A percentile compares a stretch with the other conserved stretches of the same genome.
Conservation (phyloP, 2,329 filamentous ascomycete species). For the Colletotrichum scovillei region DNA sequence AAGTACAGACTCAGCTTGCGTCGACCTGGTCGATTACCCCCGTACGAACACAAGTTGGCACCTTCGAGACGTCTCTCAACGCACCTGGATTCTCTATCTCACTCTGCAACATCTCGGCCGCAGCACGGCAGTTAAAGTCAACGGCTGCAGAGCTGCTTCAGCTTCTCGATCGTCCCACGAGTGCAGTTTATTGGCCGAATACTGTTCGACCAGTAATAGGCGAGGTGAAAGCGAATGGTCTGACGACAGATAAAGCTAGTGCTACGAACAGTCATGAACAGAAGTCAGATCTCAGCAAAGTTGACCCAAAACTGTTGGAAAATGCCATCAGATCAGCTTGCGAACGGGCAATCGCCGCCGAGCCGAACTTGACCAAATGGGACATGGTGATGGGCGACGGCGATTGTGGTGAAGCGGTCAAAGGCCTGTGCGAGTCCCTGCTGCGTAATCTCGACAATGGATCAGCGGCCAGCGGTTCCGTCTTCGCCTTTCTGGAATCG, state of each 20-base stretch:
- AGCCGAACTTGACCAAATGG: slow-evolving; percentile 46
- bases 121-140: slow-evolving; percentile 41
- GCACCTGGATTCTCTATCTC: slow-evolving; percentile 67
- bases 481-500: slow-evolving; percentile 43
- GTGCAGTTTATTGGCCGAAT: slow-evolving; percentile 62
- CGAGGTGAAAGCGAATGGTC: background rate
- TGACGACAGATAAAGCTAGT: background rate
- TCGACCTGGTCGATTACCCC: slow-evolving; percentile 60
- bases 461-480: slow-evolving; percentile 43
- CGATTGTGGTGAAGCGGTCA: slow-evolving; percentile 44
- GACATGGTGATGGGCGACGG: slow-evolving; percentile 50
- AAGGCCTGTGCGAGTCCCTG: slow-evolving; percentile 43
- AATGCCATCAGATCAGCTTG: slow-evolving; percentile 42
- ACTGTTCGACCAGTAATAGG: slow-evolving; percentile 10
- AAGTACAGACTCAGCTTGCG: slow-evolving; percentile 60
- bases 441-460: slow-evolving; percentile 43
- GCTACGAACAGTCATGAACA: background rate
- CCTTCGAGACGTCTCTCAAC: slow-evolving; percentile 65
- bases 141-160: slow-evolving; percentile 52
- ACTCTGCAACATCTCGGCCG: slow-evolving; percentile 59
- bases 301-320: slow-evolving; percentile 44
- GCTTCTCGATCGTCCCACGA: slow-evolving; percentile 61
- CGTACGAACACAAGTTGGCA: slow-evolving; percentile 56
- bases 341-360: slow-evolving; percentile 47
- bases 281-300: slow-evolving; percentile 26